A percentile compares a stretch with the other conserved stretches of the same genome.
These are phyloP conservation scores for Neurospora terricola DNA, from an alignment of 495 filamentous ascomycete species.

Conservation along the genomic window DNA sequence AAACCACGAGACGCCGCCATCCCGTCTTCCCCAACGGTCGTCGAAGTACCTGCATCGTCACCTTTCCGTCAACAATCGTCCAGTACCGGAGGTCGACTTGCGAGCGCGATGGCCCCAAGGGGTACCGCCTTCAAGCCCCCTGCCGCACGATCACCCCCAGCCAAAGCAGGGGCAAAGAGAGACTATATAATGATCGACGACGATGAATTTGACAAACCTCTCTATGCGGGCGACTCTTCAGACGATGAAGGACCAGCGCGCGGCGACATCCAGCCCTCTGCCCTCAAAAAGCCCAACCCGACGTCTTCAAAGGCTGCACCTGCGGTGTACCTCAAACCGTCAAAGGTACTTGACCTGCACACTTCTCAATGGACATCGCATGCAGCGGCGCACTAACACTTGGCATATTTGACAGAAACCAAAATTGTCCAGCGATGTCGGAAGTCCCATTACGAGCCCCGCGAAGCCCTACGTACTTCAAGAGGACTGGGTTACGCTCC, in stretches of 20 bases:
- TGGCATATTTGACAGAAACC: background rate
- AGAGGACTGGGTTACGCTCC: slow-evolving; percentile 17
- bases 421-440: background rate
- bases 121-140: slow-evolving; percentile 42
- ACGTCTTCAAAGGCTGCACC: background rate
- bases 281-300: slow-evolving; percentile 33
- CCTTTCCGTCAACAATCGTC: slow-evolving; percentile 49
- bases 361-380: background rate
- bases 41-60: slow-evolving; percentile 75
- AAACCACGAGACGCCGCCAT: slow-evolving; percentile 6
- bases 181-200: slow-evolving; percentile 34
- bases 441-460: slow-evolving; percentile 16
- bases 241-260: slow-evolving; percentile 34
- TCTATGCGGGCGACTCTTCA: slow-evolving; percentile 31
- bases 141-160: slow-evolving; percentile 6
- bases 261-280: slow-evolving; percentile 63
- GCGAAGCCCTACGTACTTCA: slow-evolving; percentile 7
- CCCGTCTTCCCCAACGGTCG: slow-evolving; percentile 32
- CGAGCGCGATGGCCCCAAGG: background rate
- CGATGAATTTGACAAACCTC: slow-evolving; percentile 29
- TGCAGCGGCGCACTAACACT: background rate
- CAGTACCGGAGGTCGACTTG: slow-evolving; percentile 71
- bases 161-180: slow-evolving; percentile 9
- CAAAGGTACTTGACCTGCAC: background rate
- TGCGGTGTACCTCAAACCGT: background rate